Evolutionary conservation across 2,329 filamentous ascomycete species (phyloP).

Genomic region (Boeremia lycopersici): DNA sequence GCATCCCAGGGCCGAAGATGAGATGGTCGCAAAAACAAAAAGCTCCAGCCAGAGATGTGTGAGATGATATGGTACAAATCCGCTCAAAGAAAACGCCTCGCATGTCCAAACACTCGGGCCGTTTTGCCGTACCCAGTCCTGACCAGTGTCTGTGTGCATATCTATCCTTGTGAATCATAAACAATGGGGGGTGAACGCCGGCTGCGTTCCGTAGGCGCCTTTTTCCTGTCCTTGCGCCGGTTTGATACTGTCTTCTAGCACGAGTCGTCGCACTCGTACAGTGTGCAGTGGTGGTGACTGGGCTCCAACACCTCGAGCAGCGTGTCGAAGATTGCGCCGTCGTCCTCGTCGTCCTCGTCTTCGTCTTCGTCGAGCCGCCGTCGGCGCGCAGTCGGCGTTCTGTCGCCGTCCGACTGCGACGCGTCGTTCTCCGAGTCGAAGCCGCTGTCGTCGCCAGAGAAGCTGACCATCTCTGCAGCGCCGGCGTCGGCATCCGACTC

Average conservation of each 20-base stretch:
- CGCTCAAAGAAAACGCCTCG: background rate
- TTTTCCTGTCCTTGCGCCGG: background rate
- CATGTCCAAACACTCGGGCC: background rate
- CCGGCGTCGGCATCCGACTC: conserved; percentile 19
- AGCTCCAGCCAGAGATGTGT: conserved; percentile 6
- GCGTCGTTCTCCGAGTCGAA: conserved; percentile 40
- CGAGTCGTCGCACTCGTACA: conserved; percentile 18
- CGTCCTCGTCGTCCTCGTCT: conserved; percentile 17
- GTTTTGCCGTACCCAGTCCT: background rate
- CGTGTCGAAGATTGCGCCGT: conserved; percentile 29
- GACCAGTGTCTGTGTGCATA: background rate
- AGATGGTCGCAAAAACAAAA: conserved; percentile 1
- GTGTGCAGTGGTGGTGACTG: conserved; percentile 13
- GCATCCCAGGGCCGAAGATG: conserved; percentile 2
- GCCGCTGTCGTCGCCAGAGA: conserved; percentile 44
- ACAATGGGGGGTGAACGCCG: background rate
- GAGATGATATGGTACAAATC: conserved; percentile 11
- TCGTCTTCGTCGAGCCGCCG: conserved; percentile 17
- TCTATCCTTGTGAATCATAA: conserved; percentile 5
- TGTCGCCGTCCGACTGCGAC: conserved; percentile 21
- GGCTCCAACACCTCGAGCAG: conserved; percentile 28
- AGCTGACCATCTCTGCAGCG: conserved; percentile 40
- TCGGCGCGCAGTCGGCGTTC: conserved; percentile 5
- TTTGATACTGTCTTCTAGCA: background rate
- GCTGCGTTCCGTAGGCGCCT: background rate